phyloP scores from a whole-genome alignment of 2,329 filamentous ascomycete genomes.

The Hypoxylon sp. region DNA sequence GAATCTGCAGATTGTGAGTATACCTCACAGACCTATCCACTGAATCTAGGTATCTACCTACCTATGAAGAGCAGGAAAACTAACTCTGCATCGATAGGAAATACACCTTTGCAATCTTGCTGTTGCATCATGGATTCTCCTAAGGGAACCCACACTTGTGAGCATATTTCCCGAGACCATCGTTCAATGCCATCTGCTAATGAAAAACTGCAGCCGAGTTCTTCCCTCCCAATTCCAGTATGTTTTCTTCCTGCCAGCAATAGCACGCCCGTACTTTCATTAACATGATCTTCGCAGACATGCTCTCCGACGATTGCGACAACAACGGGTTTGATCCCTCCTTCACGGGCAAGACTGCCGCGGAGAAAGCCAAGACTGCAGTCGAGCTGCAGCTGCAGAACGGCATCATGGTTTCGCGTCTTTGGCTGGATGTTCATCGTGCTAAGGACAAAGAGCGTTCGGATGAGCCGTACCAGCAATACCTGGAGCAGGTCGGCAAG shows the following conservation, averaged over 20 bases:
- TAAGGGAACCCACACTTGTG: neutral
- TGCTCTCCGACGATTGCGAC: neutral
- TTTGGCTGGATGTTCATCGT: constrained; percentile 22
- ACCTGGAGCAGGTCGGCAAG: constrained; percentile 17
- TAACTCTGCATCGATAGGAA: neutral
- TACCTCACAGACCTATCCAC: neutral
- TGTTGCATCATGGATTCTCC: neutral
- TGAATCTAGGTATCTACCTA: too few species aligned
- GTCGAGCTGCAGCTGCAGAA: neutral
- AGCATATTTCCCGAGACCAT: neutral
- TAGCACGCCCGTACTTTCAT: neutral
- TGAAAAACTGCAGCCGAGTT: neutral
- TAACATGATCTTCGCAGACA: neutral
- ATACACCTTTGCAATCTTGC: neutral
- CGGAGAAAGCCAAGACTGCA: neutral
- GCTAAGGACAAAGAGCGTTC: neutral
- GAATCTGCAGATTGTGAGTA: neutral
- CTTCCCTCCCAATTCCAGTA: neutral
- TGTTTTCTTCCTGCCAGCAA: neutral
- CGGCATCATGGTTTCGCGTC: constrained; percentile 2
- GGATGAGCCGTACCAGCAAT: neutral
- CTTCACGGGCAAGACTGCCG: neutral
- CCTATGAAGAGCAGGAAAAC: too few species aligned
- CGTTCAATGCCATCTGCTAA: neutral
- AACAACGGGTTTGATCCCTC: neutral